These are phyloP conservation scores for Chrysochromulina parva DNA, from an alignment of 78 protist species.

Conservation along the genomic window DNA sequence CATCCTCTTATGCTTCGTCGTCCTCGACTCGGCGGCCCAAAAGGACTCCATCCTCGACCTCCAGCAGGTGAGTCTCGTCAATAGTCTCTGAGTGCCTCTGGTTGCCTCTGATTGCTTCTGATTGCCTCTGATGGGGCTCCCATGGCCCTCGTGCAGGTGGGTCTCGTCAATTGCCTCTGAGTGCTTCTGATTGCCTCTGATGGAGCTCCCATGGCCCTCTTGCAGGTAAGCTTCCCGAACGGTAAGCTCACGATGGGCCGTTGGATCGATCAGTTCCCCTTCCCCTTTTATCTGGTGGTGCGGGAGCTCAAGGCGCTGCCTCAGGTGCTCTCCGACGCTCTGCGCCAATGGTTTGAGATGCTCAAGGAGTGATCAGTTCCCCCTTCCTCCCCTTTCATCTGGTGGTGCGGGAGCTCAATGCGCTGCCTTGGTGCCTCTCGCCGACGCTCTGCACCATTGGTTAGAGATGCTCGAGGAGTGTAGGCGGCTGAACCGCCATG, in stretches of 20 bases:
- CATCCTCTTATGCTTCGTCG: slow-evolving; percentile 74
- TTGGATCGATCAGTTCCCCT: slow-evolving; percentile 89
- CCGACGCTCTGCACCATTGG: slow-evolving; percentile 97
- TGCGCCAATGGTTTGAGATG: slow-evolving; percentile 96
- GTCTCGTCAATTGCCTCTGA: too few species aligned
- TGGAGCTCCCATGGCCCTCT: too few species aligned
- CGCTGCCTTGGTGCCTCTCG: slow-evolving; percentile 84
- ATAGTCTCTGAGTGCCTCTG: too few species aligned
- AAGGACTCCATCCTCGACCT: slow-evolving; percentile 51
- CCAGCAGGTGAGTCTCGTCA: slow-evolving; percentile 15
- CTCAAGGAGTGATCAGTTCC: too few species aligned
- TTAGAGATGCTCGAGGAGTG: slow-evolving; percentile 66
- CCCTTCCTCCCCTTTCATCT: slow-evolving; percentile 85
- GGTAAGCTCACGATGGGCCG: slow-evolving; percentile 49
- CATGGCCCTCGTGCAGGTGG: too few species aligned
- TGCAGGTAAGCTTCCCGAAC: slow-evolving; percentile 9
- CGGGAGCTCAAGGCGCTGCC: slow-evolving; percentile 87
- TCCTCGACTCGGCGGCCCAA: slow-evolving; percentile 65
- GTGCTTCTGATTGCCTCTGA: too few species aligned
- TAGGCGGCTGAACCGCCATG: too few species aligned
- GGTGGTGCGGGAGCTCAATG: slow-evolving; percentile 79
- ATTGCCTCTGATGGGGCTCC: too few species aligned
- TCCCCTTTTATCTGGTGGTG: slow-evolving; percentile 90
- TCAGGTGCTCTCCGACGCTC: slow-evolving; percentile 84
- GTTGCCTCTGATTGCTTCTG: too few species aligned